A percentile compares a stretch with the other conserved stretches of the same genome.
Conservation (phyloP, 257 asterid genomes). For the Salvia miltiorrhiza region DNA sequence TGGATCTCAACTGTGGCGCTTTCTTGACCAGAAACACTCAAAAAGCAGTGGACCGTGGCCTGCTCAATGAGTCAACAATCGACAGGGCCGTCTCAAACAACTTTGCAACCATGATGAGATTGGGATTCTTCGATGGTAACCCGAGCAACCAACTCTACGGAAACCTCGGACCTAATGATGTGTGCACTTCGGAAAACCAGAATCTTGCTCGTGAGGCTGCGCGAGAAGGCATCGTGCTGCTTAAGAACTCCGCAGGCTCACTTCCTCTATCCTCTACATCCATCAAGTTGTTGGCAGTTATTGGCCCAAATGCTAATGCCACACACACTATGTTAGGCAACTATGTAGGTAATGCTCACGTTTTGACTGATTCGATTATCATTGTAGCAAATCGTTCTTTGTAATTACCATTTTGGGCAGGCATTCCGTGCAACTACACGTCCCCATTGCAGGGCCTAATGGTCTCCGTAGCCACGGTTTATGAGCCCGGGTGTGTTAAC, state of each 20-base stretch:
- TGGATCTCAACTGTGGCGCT: constrained; percentile 82
- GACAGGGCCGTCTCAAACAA: constrained; percentile 61
- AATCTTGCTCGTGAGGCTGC: constrained; percentile 89
- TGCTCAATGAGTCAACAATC: constrained; percentile 54
- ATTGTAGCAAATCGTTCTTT: neutral
- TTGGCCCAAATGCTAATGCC: constrained; percentile 80
- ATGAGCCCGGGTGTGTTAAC: constrained; percentile 51
- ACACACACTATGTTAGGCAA: constrained; percentile 73
- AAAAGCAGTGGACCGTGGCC: constrained; percentile 61
- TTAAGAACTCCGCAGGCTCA: constrained; percentile 59
- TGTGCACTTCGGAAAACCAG: constrained; percentile 60
- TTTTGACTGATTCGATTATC: neutral
- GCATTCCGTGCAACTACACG: constrained; percentile 68
- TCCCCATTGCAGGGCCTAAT: constrained; percentile 65
- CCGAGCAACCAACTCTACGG: constrained; percentile 66
- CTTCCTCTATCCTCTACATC: constrained; percentile 53
- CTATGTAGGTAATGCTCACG: constrained; percentile 53
- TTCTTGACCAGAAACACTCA: constrained; percentile 42
- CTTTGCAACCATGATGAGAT: constrained; percentile 69
- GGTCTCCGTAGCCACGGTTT: constrained; percentile 47
- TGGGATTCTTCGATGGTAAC: constrained; percentile 92
- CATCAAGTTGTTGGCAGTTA: constrained; percentile 72
- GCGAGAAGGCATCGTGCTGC: constrained; percentile 76
- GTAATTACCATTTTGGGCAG: constrained; percentile 30
- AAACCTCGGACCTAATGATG: constrained; percentile 73